phyloP scores from a whole-genome alignment of 2,329 filamentous ascomycete species.

The Clarireedia paspali region DNA sequence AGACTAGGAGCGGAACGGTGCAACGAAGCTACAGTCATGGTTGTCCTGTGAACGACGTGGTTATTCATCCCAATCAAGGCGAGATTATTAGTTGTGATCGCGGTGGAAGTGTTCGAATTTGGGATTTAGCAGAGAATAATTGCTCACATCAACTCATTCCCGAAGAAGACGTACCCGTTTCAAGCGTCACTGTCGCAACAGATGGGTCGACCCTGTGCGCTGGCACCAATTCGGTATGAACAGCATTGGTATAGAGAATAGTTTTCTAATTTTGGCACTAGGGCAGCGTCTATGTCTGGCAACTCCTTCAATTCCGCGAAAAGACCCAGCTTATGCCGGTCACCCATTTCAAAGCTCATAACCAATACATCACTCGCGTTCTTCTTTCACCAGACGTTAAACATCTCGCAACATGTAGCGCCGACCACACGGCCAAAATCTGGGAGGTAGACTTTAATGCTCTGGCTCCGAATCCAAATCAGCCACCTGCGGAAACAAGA shows the following conservation, averaged over 20 bases:
- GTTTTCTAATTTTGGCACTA: slow-evolving; percentile 32
- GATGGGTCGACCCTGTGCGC: slow-evolving; percentile 90
- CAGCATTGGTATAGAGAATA: neutral
- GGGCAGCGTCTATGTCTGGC: slow-evolving; percentile 98
- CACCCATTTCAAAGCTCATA: slow-evolving; percentile 64
- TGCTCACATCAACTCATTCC: slow-evolving; percentile 95
- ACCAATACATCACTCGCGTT: slow-evolving; percentile 66
- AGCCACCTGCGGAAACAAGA: slow-evolving; percentile 32
- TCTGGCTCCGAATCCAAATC: slow-evolving; percentile 28
- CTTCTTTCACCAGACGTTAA: slow-evolving; percentile 68
- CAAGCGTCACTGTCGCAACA: slow-evolving; percentile 91
- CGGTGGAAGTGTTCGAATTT: slow-evolving; percentile 85
- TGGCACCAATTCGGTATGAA: slow-evolving; percentile 74
- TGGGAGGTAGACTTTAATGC: slow-evolving; percentile 80
- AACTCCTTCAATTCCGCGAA: slow-evolving; percentile 67
- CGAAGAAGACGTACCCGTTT: slow-evolving; percentile 88
- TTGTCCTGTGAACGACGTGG: slow-evolving; percentile 88
- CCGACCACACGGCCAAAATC: slow-evolving; percentile 82
- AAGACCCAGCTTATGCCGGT: slow-evolving; percentile 63
- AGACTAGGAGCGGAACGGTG: slow-evolving; percentile 39
- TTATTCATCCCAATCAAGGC: slow-evolving; percentile 98
- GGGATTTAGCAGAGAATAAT: slow-evolving; percentile 95
- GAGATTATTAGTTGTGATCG: slow-evolving; percentile 96
- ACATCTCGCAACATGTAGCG: slow-evolving; percentile 66
- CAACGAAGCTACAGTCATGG: slow-evolving; percentile 92